Conservation (phyloP, 2,329 filamentous ascomycete species). For the Trichophyton simii region DNA sequence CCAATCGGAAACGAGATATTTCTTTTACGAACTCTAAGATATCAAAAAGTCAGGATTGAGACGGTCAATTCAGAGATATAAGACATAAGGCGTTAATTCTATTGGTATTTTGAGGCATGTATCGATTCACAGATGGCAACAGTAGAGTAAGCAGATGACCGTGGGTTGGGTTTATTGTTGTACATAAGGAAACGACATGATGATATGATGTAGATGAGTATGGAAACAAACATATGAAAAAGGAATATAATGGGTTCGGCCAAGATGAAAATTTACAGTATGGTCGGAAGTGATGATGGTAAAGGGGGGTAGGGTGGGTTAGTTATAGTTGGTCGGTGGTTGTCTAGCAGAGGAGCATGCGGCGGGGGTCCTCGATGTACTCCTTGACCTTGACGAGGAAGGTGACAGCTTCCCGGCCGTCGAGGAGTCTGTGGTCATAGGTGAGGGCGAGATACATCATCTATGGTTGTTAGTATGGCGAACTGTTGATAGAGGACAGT, state of each 20-base stretch:
- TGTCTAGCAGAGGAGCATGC: constrained; percentile 58
- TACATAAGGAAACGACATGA: not conserved
- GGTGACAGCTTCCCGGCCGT: constrained; percentile 88
- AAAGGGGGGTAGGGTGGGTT: not conserved
- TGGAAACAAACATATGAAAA: not conserved
- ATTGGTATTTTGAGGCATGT: not conserved
- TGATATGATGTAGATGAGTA: not conserved
- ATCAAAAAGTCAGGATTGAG: too few relatives aligned
- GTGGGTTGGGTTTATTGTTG: not conserved
- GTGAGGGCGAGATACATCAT: constrained; percentile 99
- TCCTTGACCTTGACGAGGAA: constrained; percentile 97
- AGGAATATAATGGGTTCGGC: not conserved
- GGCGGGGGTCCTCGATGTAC: constrained; percentile 86
- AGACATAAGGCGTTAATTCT: not conserved
- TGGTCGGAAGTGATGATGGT: not conserved
- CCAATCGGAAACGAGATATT: not conserved
- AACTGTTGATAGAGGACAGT: not conserved
- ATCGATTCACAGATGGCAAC: not conserved
- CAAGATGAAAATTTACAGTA: constrained; percentile 1
- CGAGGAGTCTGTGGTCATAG: constrained; percentile 91
- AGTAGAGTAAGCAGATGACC: not conserved
- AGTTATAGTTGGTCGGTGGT: not conserved
- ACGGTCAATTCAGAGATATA: not conserved
- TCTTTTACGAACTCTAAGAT: not conserved
- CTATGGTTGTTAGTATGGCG: constrained; percentile 19